Percentiles rank a stretch among this genome's conserved stretches.
phyloP scores from a whole-genome alignment of 257 asterid genomes.

The Fraxinus quadrangulata region DNA sequence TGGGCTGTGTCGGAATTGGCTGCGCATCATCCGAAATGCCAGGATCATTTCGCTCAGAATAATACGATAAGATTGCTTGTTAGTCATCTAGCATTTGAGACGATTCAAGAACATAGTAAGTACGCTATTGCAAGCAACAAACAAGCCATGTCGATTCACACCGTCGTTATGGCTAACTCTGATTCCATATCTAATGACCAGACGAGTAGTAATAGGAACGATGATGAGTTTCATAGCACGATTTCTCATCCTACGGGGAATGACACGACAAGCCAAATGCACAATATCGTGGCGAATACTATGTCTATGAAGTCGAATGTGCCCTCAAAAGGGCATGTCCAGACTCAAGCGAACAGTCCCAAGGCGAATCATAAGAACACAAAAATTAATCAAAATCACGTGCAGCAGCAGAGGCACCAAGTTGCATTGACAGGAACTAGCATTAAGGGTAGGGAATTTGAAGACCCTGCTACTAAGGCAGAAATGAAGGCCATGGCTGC shows the following conservation, averaged over 20 bases:
- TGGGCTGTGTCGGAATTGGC: constrained; percentile 81
- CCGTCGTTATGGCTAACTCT: constrained; percentile 59
- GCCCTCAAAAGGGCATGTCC: not conserved
- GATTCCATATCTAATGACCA: constrained; percentile 25
- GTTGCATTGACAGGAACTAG: constrained; percentile 40
- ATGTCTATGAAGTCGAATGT: constrained; percentile 40
- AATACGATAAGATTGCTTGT: constrained; percentile 67
- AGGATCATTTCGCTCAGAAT: constrained; percentile 75
- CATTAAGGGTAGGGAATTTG: constrained; percentile 54
- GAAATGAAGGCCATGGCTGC: constrained; percentile 71
- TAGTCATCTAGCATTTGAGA: constrained; percentile 78
- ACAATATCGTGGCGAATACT: constrained; percentile 44
- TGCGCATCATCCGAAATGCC: constrained; percentile 71
- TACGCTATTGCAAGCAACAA: constrained; percentile 54
- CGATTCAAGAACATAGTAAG: constrained; percentile 78
- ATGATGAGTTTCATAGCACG: constrained; percentile 12
- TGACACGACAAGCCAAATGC: constrained; percentile 44
- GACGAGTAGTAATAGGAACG: not conserved
- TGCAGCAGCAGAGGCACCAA: constrained; percentile 35
- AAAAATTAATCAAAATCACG: constrained; percentile 20
- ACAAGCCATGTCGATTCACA: constrained; percentile 52
- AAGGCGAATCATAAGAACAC: constrained; percentile 9
- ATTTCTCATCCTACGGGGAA: constrained; percentile 35
- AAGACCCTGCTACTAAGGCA: constrained; percentile 49
- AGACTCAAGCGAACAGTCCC: constrained; percentile 3